phyloP scores from a whole-genome alignment of 2,329 filamentous ascomycete genomes.

The Talaromyces verruculosus region DNA sequence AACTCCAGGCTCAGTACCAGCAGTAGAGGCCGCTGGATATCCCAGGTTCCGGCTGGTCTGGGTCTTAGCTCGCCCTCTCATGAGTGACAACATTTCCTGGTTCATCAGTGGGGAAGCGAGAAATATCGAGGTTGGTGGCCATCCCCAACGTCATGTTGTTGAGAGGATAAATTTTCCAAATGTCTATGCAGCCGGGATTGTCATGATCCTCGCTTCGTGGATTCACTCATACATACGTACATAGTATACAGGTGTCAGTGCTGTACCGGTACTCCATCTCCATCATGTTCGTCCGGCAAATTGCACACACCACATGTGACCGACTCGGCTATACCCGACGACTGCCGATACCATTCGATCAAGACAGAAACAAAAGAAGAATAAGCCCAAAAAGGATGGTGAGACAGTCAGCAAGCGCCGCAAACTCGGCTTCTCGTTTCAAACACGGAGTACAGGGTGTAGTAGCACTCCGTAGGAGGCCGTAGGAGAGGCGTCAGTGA shows the following conservation, averaged over 20 bases:
- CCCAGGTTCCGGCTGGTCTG: background rate
- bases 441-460: background rate
- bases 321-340: background rate
- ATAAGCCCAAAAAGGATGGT: background rate
- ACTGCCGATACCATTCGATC: background rate
- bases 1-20: conserved; percentile 1
- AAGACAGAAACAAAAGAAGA: background rate
- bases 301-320: background rate
- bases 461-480: background rate
- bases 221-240: background rate
- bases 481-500: background rate
- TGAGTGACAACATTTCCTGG: background rate
- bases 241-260: background rate
- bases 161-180: background rate
- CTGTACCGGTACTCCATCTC: background rate
- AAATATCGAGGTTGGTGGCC: background rate
- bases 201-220: background rate
- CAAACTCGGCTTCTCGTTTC: background rate
- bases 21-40: background rate
- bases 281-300: background rate
- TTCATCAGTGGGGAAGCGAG: conserved; percentile 2
- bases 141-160: conserved; percentile 12
- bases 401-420: background rate
- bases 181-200: background rate
- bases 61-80: background rate